Base-by-base conservation (phyloP, 495 filamentous ascomycete species). In the Hypoxylon trugodes region DNA sequence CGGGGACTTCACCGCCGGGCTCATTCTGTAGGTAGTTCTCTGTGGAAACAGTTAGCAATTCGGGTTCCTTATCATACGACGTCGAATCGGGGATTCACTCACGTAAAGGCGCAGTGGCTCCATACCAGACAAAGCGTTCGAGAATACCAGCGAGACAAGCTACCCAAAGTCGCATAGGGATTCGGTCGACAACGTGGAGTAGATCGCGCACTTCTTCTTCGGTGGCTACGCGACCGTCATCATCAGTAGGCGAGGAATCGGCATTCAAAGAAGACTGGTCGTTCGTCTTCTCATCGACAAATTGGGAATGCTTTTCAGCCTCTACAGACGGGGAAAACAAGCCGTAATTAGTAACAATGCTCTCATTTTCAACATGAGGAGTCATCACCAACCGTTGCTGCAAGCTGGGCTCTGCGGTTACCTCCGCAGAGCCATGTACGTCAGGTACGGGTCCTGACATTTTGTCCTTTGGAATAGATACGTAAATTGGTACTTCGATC, bases 11-110 rank as follows among this genome's bases (percentile, higher is more conserved):
- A 32, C 38, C 45, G 4, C 45, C 52, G 15, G 51, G 45, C 6
- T 19, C 45, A 10, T 63, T 57, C 33, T 63, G 60, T 15, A 63
- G 28, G 32, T 63, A 63, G 16, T 64, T 58, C 18, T 64, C 52
- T 64, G 2, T 12, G n/a, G n/a, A 33, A 33, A 37, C 6, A 15
- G 38, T 59, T 9, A 60, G 47, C 30, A 2, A 36, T 25, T 10
- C n/a, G 22, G 13, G 22, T 13, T 28, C n/a, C 19, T 10, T 15
- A 1, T 6, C 6, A n/a, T 19, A 15, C 9, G 9, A 43, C 2
- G 15, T n/a, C 28, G 13, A 3, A 15, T 10, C 8, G 16, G 26
- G 12, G n/a, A 15, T 51, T 18, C 10, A 57, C 60, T 63, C 37
- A 63, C 60, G 60, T 22, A 50, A 45, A 36, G 51, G 60, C 15